Evolutionary conservation across 108 stramenopile genomes (phyloP).

Genomic region (Nannochloropsis salina): DNA sequence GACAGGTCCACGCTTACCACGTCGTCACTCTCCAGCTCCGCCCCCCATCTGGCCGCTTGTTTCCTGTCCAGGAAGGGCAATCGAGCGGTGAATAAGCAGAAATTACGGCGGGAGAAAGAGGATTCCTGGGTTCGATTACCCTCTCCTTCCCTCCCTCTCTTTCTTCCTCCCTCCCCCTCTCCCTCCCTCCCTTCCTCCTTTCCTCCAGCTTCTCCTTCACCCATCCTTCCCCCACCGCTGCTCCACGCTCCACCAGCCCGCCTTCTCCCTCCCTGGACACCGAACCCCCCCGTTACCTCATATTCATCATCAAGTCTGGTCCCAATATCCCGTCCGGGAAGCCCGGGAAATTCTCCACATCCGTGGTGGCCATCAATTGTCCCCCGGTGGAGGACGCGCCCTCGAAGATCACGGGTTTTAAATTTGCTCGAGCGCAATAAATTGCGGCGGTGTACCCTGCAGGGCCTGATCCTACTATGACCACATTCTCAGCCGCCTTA

Average conservation of each 20-base stretch:
- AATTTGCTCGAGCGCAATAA: constrained; percentile 44
- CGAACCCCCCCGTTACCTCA: constrained; percentile 8
- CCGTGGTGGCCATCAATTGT: constrained; percentile 48
- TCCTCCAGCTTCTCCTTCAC: not conserved
- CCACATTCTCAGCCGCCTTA: constrained; percentile 33
- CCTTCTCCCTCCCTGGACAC: too few species aligned
- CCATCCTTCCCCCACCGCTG: too few species aligned
- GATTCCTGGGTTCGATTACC: constrained; percentile 31
- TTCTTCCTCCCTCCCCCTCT: not conserved
- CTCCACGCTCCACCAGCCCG: too few species aligned
- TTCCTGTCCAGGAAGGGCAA: not conserved
- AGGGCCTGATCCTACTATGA: constrained; percentile 46
- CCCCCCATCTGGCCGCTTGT: constrained; percentile 35
- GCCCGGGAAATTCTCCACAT: constrained; percentile 46
- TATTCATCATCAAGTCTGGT: constrained; percentile 35
- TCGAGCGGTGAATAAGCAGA: too few species aligned
- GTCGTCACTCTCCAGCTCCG: constrained; percentile 35
- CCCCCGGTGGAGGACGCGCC: constrained; percentile 41
- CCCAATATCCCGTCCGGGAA: constrained; percentile 39
- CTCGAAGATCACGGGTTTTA: constrained; percentile 45
- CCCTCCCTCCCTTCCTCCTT: not conserved
- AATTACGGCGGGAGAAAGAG: not conserved
- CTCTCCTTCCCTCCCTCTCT: constrained; percentile 24
- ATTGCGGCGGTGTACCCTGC: constrained; percentile 48
- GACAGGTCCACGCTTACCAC: constrained; percentile 35